Percentiles rank a stretch among this genome's conserved stretches.
phyloP scores from a whole-genome alignment of 768 basidiomycete species.

The Cantharellus anzutake region DNA sequence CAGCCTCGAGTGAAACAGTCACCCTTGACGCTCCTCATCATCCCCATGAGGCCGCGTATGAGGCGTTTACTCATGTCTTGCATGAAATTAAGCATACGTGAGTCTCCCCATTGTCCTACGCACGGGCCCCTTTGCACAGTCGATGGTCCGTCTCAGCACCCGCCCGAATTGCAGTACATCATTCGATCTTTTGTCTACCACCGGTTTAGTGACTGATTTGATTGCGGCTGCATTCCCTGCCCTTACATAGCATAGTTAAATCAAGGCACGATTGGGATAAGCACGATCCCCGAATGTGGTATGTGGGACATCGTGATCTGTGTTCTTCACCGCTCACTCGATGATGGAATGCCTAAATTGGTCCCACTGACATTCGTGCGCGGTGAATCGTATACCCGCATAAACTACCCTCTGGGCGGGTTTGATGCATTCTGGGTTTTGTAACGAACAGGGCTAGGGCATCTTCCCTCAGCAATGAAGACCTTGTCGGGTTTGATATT shows the following conservation, averaged over 20 bases:
- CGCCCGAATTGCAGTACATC: background rate
- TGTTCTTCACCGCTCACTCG: background rate
- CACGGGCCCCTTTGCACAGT: too few species aligned
- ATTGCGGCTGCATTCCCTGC: background rate
- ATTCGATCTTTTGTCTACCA: background rate
- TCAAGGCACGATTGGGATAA: constrained; percentile 54
- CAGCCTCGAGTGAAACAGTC: constrained; percentile 40
- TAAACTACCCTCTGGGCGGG: too few species aligned
- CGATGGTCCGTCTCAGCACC: background rate
- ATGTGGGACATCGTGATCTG: background rate
- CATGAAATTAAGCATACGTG: constrained; percentile 36
- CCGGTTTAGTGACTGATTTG: background rate
- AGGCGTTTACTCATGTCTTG: constrained; percentile 41
- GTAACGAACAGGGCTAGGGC: constrained; percentile 23
- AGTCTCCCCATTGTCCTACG: background rate
- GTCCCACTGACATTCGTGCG: background rate
- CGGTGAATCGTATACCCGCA: background rate
- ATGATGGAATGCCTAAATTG: background rate
- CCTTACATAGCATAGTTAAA: constrained; percentile 24
- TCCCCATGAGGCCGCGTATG: constrained; percentile 40
- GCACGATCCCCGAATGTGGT: constrained; percentile 58
- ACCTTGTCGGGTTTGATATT: constrained; percentile 19
- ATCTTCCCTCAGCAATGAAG: constrained; percentile 27
- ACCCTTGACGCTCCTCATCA: constrained; percentile 37
- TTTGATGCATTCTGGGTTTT: background rate